A percentile compares a stretch with the other conserved stretches of the same genome.
Conservation (phyloP, 345 rosid genomes). For the Corchorus capsularis region DNA sequence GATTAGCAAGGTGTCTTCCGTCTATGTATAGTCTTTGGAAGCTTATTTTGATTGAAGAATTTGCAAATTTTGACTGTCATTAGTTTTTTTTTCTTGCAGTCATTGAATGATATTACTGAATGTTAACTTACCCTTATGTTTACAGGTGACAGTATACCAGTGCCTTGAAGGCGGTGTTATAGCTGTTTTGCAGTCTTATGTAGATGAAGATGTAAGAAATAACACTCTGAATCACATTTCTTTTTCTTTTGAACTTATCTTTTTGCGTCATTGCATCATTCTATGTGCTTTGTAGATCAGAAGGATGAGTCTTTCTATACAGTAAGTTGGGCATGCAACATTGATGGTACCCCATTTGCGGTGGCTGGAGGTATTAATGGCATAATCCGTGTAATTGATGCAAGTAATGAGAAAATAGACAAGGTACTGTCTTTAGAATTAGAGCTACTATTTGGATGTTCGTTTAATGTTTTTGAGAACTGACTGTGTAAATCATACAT, state of each 20-base stretch:
- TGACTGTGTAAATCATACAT: not conserved
- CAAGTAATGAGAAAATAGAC: conserved; percentile 73
- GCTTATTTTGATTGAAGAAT: not conserved
- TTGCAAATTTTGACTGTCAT: not conserved
- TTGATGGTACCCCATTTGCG: conserved; percentile 64
- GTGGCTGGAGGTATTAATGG: conserved; percentile 95
- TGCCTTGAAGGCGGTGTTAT: conserved; percentile 92
- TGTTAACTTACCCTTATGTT: not conserved
- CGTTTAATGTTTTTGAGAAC: not conserved
- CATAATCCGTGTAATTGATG: conserved; percentile 83
- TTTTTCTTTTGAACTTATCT: not conserved
- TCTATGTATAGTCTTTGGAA: conserved; percentile 13
- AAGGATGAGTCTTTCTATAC: conserved; percentile 97
- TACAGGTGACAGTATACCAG: conserved; percentile 88
- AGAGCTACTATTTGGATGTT: conserved; percentile 3
- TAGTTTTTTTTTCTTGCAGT: conserved; percentile 3
- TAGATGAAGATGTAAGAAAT: conserved; percentile 88
- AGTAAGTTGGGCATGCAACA: conserved; percentile 83
- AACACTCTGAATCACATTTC: not conserved
- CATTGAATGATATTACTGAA: not conserved
- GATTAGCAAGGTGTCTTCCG: not conserved
- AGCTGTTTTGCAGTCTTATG: conserved; percentile 74
- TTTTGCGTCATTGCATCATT: conserved; percentile 20
- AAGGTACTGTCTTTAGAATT: conserved; percentile 48
- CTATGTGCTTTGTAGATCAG: conserved; percentile 67